Evolutionary conservation across 2,329 filamentous ascomycete genomes (phyloP).

Genomic region (Alternaria ventricosa): DNA sequence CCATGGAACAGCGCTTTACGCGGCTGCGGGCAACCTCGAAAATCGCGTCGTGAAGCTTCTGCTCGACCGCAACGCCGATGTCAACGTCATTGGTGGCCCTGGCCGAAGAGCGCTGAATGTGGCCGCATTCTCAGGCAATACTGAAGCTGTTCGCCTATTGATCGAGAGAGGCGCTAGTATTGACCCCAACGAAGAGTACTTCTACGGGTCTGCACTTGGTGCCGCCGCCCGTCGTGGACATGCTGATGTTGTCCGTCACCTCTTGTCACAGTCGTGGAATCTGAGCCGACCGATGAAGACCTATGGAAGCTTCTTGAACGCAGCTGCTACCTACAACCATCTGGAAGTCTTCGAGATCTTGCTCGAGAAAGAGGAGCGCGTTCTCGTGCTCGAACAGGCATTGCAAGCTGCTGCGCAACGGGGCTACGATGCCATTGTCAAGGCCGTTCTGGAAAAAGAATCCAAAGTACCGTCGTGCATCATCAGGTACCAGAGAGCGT

Average conservation of each 20-base stretch:
- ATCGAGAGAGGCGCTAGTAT: constrained; percentile 25
- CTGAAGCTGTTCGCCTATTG: constrained; percentile 21
- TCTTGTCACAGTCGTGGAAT: constrained; percentile 26
- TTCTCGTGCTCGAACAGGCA: constrained; percentile 28
- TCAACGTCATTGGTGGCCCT: constrained; percentile 21
- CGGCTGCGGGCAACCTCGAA: constrained; percentile 16
- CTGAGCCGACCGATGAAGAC: constrained; percentile 23
- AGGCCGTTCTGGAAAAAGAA: constrained; percentile 20
- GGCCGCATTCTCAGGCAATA: constrained; percentile 25
- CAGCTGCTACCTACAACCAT: constrained; percentile 33
- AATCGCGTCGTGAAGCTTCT: constrained; percentile 16
- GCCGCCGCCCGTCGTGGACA: constrained; percentile 26
- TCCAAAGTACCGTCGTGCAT: neutral
- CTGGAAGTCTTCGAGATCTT: constrained; percentile 23
- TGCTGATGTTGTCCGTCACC: constrained; percentile 21
- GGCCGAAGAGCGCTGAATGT: constrained; percentile 23
- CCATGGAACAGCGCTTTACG: constrained; percentile 25
- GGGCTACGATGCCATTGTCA: constrained; percentile 22
- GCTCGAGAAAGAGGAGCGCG: constrained; percentile 21
- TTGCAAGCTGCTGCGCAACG: constrained; percentile 26
- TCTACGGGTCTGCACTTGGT: constrained; percentile 27
- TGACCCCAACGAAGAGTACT: constrained; percentile 30
- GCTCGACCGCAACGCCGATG: constrained; percentile 18
- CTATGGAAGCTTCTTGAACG: constrained; percentile 26
- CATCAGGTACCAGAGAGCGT: constrained; percentile 25